Base-by-base conservation (phyloP, 2,329 filamentous ascomycete genomes). In the Hypoxylon rubiginosum region DNA sequence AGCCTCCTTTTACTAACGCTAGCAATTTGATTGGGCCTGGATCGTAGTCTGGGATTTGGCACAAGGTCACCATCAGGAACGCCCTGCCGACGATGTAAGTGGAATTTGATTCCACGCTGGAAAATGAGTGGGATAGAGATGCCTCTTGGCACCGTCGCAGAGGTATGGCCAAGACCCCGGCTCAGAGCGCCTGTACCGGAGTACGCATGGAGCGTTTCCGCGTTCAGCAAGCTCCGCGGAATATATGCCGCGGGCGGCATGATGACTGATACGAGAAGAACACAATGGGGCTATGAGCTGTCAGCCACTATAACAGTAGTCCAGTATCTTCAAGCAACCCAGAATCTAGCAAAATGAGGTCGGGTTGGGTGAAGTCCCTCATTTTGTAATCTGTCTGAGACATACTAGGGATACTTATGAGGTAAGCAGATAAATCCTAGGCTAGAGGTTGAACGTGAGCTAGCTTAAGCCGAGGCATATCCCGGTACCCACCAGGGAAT, bases 1-100 rank as follows among this genome's bases (percentile, higher is more conserved):
- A 57, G 17, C 30, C 55, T n/a, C 46, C 59, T 52, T 53, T 50
- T 63, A 49, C 26, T 26, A 11, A 17, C n/a, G 26, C 48, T n/a
- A 32, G 34, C 19, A 49, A 43, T 34, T 28, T 17, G 50, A n/a
- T 7, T 2, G 8, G 45, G 17, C n/a, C 8, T 21, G 24, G 8
- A 11, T 17, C 11, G 11, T 26, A 11, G n/a, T 17, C 30, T 13
- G 17, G 28, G 30, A 15, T 28, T 15, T 1, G 46, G 28, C 19
- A 24, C 19, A 53, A 4, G 26, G 6, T 13, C 36, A 24, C n/a
- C 8, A 21, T 19, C 3, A 13, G 17, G 8, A 15, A 41, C 24
- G 17, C 21, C 36, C 15, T 45, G 48, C 34, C 52, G 56, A 49
- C 34, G 39, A 30, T 49, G 24, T 7, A n/a, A 9, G 15, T 26